Base-by-base conservation (phyloP, 306 rosid genomes). In the Begonia masoniana region DNA sequence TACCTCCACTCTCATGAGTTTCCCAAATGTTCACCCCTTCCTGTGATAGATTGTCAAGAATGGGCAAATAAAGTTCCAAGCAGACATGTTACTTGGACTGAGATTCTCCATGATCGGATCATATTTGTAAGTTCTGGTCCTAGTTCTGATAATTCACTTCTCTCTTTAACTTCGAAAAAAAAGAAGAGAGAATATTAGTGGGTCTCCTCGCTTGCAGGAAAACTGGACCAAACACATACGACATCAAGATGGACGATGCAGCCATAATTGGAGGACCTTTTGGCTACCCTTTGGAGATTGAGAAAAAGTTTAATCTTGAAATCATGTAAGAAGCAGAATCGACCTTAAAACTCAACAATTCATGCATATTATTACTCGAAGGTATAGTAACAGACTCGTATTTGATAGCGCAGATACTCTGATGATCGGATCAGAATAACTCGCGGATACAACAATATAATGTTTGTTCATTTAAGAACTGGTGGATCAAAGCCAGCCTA, bases 251-350 rank as follows among this genome's bases (percentile, higher is more conserved):
- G 94, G 94, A 81, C 52, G 96, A 83, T 58, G 96, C 94, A 19
- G 99, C 96, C 54, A 73, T 85, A 67, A 68, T 83, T 24, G 94
- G 85, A 0, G 96, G 94, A 31, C 76, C 83, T 10, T 86, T 83
- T 70, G 96, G 94, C 57, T 78, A 76, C 57, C 99, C 96, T 14
- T 10, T 91, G 24, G 79, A 77, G 58, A 56, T 91, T 55, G 80
- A 55, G 56, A 91, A 74, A 74, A 82, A 74, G 74, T 85, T 91
- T 52, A 56, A 65, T 65, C 68, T 91, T 36, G 82, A 77, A 75
- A 62, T 81, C 52, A 60, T 91, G 99, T 91, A 78, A 75, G 97
- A 67, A 4, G 8, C 7, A 31, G 7, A 31, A 31, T 31, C 4
- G n/a, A n/a, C 3, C 3, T 21, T 21, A 21, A 21, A 21, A 21